Evolutionary conservation across 2,329 filamentous ascomycete species (phyloP).

Genomic region (Colletotrichum acutatum): DNA sequence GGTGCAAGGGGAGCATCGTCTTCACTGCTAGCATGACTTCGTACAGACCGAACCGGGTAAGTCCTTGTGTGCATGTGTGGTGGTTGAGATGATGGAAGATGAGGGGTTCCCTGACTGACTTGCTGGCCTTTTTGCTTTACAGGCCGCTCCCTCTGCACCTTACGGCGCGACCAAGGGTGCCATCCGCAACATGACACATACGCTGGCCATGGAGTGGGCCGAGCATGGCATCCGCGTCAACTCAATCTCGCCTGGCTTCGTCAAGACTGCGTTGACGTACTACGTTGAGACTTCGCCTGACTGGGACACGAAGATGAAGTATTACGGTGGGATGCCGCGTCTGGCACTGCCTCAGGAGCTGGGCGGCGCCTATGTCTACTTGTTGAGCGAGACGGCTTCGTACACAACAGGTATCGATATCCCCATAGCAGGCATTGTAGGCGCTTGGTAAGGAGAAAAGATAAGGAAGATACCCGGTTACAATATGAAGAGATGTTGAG

Average conservation of each 20-base stretch:
- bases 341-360: slow-evolving; percentile 64
- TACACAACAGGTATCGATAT: slow-evolving; percentile 64
- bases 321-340: slow-evolving; percentile 67
- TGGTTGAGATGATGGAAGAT: too few species aligned
- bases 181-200: slow-evolving; percentile 52
- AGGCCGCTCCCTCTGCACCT: slow-evolving; percentile 60
- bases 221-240: slow-evolving; percentile 58
- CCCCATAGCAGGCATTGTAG: slow-evolving; percentile 51
- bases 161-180: slow-evolving; percentile 59
- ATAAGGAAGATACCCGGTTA: background rate
- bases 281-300: slow-evolving; percentile 63
- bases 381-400: slow-evolving; percentile 61
- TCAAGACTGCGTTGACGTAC: slow-evolving; percentile 59
- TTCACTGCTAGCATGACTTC: slow-evolving; percentile 60
- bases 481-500: too few species aligned
- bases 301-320: slow-evolving; percentile 67
- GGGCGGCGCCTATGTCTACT: slow-evolving; percentile 67
- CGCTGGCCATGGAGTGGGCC: slow-evolving; percentile 60
- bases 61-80: slow-evolving; percentile 24
- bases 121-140: background rate
- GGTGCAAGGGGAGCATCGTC: slow-evolving; percentile 50
- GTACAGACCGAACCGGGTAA: slow-evolving; percentile 56
- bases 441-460: slow-evolving; percentile 29
- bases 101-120: too few species aligned
- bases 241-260: slow-evolving; percentile 56